Base-by-base conservation (phyloP, 2,329 filamentous ascomycete species). In the Aspergillus sergii region DNA sequence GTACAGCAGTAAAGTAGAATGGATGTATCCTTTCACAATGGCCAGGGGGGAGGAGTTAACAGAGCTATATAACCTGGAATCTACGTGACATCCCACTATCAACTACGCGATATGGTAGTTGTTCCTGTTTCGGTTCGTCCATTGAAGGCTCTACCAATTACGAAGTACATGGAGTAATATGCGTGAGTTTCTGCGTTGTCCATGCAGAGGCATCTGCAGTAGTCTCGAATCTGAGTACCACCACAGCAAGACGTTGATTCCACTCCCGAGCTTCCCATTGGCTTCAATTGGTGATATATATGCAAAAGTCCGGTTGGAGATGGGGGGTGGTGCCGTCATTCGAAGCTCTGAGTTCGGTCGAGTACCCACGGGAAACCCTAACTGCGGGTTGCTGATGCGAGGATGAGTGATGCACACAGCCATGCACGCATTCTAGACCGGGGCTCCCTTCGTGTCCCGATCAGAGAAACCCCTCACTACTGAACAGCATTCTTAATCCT, bases 341-440 rank as follows among this genome's bases (percentile, higher is more conserved):
- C 11, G 21, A 21, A 26, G 32, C 30, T 32, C 26, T 32, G 50
- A 53, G 48, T 51, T 51, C 26, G 16, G 48, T 21, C 28, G 28
- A 55, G 34, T 39, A 55, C 23, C 51, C 51, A 55, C 32, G 21
- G 21, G 32, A 55, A 55, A 55, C 51, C 51, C 51, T 55, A 39
- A 39, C 28, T 19, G 19, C 28, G 48, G 28, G 16, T 21, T 19
- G 48, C 19, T 51, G 48, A 34, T 19, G 48, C 6, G 28, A 51
- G 19, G 9, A 21, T 51, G 48, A 34, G 48, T 34, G 28, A 32
- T 32, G 10, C 46, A 14, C 6, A 23, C 45, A 14, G 45, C 11
- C 23, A 26, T 48, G 45, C 23, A 48, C 12, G 23, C 21, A 43
- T 21, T 48, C 45, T 48, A 48, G 45, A 48, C 45, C 2, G 23